Conservation (phyloP, 768 basidiomycete genomes). For the Kwoniella botswanensis region DNA sequence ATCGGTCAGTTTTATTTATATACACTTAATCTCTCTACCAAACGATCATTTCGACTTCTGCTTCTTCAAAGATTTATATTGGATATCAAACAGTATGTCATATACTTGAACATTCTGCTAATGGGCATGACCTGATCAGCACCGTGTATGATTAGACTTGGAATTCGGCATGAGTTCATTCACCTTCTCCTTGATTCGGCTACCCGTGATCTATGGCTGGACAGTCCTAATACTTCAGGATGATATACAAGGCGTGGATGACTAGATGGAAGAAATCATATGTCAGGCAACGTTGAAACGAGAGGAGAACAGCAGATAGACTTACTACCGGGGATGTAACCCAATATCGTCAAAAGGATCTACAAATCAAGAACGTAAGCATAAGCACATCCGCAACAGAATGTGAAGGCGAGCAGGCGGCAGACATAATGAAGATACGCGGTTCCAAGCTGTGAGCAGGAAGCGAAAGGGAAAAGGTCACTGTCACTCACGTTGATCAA, state of each 20-base stretch:
- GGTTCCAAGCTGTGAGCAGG: too few relatives aligned
- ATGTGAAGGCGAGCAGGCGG: too few relatives aligned
- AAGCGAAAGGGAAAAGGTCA: slow-evolving; percentile 5
- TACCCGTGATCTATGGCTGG: background rate
- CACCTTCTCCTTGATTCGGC: background rate
- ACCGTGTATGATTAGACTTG: background rate
- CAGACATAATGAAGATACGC: too few relatives aligned
- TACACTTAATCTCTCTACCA: background rate
- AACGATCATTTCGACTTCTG: background rate
- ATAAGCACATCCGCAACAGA: background rate
- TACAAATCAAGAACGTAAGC: background rate
- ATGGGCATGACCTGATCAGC: background rate
- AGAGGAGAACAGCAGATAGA: background rate
- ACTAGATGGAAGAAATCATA: slow-evolving; percentile 20
- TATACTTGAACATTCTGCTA: background rate
- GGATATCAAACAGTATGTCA: background rate
- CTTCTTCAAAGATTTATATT: background rate
- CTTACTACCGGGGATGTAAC: slow-evolving; percentile 69
- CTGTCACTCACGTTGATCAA: slow-evolving; percentile 60
- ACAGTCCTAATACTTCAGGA: slow-evolving; percentile 39
- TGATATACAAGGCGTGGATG: slow-evolving; percentile 54
- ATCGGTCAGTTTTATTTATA: background rate
- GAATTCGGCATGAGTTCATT: background rate
- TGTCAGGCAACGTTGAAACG: slow-evolving; percentile 24
- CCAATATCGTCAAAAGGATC: slow-evolving; percentile 69